Evolutionary conservation across 768 basidiomycete species (phyloP).

Genomic region (Termitomyces sp.): DNA sequence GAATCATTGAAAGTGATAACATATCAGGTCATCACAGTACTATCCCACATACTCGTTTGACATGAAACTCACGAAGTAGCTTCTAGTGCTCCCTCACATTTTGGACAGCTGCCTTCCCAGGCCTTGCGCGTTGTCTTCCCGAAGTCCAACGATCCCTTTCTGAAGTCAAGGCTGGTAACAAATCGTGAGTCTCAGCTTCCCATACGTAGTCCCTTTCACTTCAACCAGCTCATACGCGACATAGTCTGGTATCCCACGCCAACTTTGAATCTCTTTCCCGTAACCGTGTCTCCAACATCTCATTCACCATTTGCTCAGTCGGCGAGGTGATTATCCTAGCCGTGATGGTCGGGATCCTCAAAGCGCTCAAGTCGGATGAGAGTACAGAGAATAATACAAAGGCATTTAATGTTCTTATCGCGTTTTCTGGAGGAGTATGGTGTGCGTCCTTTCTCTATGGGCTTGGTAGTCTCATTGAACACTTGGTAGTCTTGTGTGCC

Average conservation of each 20-base stretch:
- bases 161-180: constrained; percentile 35
- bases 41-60: neutral
- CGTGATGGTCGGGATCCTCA: constrained; percentile 73
- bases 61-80: neutral
- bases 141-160: constrained; percentile 42
- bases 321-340: constrained; percentile 70
- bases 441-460: constrained; percentile 31
- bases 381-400: constrained; percentile 72
- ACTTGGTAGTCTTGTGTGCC: constrained; percentile 51
- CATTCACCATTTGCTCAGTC: constrained; percentile 63
- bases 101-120: constrained; percentile 83
- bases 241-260: constrained; percentile 48
- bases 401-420: constrained; percentile 73
- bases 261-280: constrained; percentile 59
- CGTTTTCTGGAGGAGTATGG: constrained; percentile 78
- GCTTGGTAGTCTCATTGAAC: neutral
- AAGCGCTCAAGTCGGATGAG: constrained; percentile 55
- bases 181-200: constrained; percentile 46
- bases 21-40: constrained; percentile 62
- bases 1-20: constrained; percentile 48
- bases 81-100: constrained; percentile 67
- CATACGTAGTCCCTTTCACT: neutral
- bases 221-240: neutral
- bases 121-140: constrained; percentile 53
- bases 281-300: constrained; percentile 73